A percentile compares a stretch with the other conserved stretches of the same genome.
phyloP scores from a whole-genome alignment of 208 protist genomes.

The Trypanosoma platydactyli region DNA sequence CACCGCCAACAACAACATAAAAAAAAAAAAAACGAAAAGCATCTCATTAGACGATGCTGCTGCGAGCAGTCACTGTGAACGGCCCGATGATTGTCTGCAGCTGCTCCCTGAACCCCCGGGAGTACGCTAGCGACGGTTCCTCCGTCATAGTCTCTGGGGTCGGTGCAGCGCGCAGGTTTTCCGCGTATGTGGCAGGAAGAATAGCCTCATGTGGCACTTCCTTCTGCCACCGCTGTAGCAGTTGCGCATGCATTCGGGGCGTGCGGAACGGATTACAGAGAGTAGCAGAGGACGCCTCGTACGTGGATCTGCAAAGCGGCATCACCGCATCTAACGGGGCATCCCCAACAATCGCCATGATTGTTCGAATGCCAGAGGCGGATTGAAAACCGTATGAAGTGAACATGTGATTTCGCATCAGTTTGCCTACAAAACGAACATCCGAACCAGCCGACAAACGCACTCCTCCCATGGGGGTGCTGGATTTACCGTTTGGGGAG shows the following conservation, averaged over 20 bases:
- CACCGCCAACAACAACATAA: not conserved
- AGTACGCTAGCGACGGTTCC: constrained; percentile 62
- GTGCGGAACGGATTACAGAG: constrained; percentile 83
- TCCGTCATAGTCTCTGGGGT: constrained; percentile 24
- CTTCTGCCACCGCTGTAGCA: constrained; percentile 28
- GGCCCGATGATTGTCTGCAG: constrained; percentile 53
- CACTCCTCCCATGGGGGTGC: not conserved
- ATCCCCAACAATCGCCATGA: constrained; percentile 73
- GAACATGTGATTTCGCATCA: constrained; percentile 63
- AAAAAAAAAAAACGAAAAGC: not conserved
- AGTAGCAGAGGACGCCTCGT: constrained; percentile 65
- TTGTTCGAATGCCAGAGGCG: constrained; percentile 62
- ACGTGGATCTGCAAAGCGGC: constrained; percentile 76
- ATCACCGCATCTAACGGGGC: constrained; percentile 74
- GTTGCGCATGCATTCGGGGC: constrained; percentile 41
- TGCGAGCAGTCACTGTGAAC: constrained; percentile 66
- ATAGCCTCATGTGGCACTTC: not conserved
- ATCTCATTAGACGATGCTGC: constrained; percentile 42
- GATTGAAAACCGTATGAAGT: constrained; percentile 78
- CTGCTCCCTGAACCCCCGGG: constrained; percentile 53
- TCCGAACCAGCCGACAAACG: constrained; percentile 49
- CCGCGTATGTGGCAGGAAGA: constrained; percentile 1
- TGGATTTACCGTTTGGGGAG: not conserved
- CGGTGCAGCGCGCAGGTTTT: constrained; percentile 12
- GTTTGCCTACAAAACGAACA: constrained; percentile 66